Conservation (phyloP, 1,139 yeast genomes). For the Blastobotrys serpentis region DNA sequence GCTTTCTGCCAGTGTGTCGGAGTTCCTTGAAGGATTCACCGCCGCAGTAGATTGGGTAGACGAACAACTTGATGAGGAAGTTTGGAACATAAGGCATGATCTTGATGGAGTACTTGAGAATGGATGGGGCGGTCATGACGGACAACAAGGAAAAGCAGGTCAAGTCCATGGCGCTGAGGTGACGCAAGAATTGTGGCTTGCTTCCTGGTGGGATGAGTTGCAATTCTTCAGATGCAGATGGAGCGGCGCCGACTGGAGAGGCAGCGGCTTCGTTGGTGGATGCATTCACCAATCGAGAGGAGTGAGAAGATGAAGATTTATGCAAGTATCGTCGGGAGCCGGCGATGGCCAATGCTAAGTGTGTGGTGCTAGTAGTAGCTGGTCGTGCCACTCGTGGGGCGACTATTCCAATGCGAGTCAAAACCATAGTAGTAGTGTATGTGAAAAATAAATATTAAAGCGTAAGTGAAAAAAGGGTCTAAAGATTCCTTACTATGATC, state of each 20-base stretch:
- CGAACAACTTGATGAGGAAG: constrained; percentile 64
- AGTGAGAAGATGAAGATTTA: constrained; percentile 1
- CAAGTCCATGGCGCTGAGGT: constrained; percentile 27
- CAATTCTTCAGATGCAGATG: background rate
- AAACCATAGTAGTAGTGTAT: background rate
- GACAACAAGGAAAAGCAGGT: constrained; percentile 35
- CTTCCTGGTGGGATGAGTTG: constrained; percentile 14
- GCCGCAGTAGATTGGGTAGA: constrained; percentile 85
- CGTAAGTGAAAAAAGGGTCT: background rate
- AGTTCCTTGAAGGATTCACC: constrained; percentile 79
- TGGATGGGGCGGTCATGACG: constrained; percentile 36
- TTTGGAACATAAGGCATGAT: constrained; percentile 55
- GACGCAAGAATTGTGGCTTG: constrained; percentile 27
- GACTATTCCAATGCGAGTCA: constrained; percentile 7
- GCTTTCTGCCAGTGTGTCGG: constrained; percentile 61
- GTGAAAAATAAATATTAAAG: constrained; percentile 3
- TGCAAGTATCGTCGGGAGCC: background rate
- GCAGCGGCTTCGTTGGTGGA: constrained; percentile 9
- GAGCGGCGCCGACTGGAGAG: constrained; percentile 3
- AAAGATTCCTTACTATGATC: background rate
- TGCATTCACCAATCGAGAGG: constrained; percentile 8
- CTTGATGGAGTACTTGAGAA: constrained; percentile 37
- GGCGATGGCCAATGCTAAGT: no score
- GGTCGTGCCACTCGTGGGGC: constrained; percentile 8
- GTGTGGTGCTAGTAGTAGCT: background rate